Base-by-base conservation (phyloP, 495 filamentous ascomycete genomes). In the Penicillium goetzii region DNA sequence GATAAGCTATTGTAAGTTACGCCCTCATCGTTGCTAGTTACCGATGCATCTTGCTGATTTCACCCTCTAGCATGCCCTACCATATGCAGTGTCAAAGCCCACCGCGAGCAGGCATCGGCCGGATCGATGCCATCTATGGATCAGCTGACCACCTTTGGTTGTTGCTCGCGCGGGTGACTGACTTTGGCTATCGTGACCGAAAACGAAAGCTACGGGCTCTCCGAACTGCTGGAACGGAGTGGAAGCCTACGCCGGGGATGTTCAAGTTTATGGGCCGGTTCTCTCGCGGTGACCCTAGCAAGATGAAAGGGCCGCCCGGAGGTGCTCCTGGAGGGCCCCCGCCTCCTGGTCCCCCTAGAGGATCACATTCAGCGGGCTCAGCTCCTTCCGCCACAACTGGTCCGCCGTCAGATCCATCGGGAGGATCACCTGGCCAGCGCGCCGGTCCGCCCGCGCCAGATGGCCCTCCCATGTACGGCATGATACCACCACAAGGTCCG, bases 121-220 rank as follows among this genome's bases (percentile, higher is more conserved):
- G 86, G 61, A 75, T 90, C 9, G 92, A 93, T 67, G 89, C 92
- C 17, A 86, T 93, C 64, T 95, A 92, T 72, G 95, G 92, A 10
- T 91, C 90, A 2, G 89, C 88, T 56, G 95, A 99, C 69, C 91
- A 97, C 74, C 71, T 97, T 15, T 85, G 92, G 59, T 84, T 99
- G 9, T 75, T 99, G 1, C 79, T 97, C 21, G 95, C 89, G 21
- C 87, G 94, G 14, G 71, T 97, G n/a, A 87, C 89, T 15, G 87
- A 90, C 60, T 99, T 97, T 72, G 85, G 90, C 14, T 85, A 88
- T 2, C 86, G 85, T 53, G 95, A 99, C 74, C 81, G 92, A 15
- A 83, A 81, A 51, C 81, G 95, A 52, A 99, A 99, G 70, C 78
- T 91, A 45, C 88, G 80, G 60, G 83, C 69, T 47, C 43, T 64